phyloP scores from a whole-genome alignment of 495 filamentous ascomycete genomes.

The Lophiostoma macrostomum region DNA sequence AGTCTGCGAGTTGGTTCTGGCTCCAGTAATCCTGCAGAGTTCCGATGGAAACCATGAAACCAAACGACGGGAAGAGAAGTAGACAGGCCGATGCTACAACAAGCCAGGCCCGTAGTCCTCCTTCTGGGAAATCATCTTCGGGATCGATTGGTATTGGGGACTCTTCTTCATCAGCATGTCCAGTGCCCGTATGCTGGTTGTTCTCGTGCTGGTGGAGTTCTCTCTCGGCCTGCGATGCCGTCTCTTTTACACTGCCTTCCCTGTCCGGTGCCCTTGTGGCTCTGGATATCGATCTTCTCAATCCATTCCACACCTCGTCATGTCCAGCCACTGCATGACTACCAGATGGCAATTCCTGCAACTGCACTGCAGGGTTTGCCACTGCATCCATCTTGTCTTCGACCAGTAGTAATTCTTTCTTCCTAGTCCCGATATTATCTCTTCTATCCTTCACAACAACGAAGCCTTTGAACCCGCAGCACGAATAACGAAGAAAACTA shows the following conservation, averaged over 20 bases:
- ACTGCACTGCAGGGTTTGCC: conserved; percentile 15
- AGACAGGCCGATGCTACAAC: conserved; percentile 35
- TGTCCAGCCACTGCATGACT: neutral
- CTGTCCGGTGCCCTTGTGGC: neutral
- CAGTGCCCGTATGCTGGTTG: neutral
- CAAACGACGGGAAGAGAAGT: conserved; percentile 36
- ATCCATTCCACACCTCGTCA: conserved; percentile 1
- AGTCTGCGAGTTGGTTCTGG: conserved; percentile 47
- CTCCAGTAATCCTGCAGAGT: conserved; percentile 62
- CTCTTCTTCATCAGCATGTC: conserved; percentile 5
- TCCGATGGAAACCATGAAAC: conserved; percentile 45
- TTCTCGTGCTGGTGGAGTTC: neutral
- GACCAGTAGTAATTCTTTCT: too few species aligned
- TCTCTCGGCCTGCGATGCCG: neutral
- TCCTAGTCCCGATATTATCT: too few species aligned
- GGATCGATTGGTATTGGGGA: conserved; percentile 6
- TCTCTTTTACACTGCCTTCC: too few species aligned
- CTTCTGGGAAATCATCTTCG: conserved; percentile 35
- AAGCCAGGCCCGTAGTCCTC: conserved; percentile 37
- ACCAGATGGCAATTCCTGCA: conserved; percentile 12
- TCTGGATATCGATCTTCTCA: conserved; percentile 1
- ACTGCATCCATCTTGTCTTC: conserved; percentile 11
- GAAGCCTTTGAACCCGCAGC: too few species aligned
- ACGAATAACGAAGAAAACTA: too few species aligned
- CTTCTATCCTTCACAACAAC: too few species aligned